These are phyloP conservation scores for Leccinum fibrillosum DNA, from an alignment of 768 basidiomycete genomes.

Conservation along the genomic window DNA sequence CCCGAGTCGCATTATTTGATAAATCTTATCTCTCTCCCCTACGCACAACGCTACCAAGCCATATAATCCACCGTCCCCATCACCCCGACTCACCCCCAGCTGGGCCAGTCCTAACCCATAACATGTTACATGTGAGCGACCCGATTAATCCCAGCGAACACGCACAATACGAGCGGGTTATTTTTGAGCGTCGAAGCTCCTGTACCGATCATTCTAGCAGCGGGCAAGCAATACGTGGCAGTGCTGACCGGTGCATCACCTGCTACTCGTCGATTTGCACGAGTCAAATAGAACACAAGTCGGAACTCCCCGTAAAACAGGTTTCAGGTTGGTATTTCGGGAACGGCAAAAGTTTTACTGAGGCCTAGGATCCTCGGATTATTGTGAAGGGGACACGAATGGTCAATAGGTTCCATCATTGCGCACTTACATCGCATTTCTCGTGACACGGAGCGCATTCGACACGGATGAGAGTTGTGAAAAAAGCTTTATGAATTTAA, in stretches of 20 bases:
- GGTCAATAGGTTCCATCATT: neutral
- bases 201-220: neutral
- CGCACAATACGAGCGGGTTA: neutral
- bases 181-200: neutral
- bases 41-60: neutral
- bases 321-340: neutral
- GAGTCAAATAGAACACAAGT: neutral
- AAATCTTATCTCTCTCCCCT: neutral
- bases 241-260: neutral
- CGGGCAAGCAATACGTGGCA: neutral
- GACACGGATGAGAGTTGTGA: neutral
- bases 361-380: neutral
- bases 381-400: neutral
- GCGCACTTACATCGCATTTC: neutral
- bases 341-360: neutral
- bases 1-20: conserved; percentile 12
- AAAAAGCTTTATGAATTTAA: neutral
- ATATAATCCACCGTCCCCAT: neutral
- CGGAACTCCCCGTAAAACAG: neutral
- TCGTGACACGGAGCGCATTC: neutral
- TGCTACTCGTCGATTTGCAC: neutral
- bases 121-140: neutral
- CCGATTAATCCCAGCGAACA: neutral
- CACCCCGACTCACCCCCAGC: neutral
- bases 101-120: neutral